phyloP scores from a whole-genome alignment of 2,329 filamentous ascomycete species.

The Cordyceps cicadae region DNA sequence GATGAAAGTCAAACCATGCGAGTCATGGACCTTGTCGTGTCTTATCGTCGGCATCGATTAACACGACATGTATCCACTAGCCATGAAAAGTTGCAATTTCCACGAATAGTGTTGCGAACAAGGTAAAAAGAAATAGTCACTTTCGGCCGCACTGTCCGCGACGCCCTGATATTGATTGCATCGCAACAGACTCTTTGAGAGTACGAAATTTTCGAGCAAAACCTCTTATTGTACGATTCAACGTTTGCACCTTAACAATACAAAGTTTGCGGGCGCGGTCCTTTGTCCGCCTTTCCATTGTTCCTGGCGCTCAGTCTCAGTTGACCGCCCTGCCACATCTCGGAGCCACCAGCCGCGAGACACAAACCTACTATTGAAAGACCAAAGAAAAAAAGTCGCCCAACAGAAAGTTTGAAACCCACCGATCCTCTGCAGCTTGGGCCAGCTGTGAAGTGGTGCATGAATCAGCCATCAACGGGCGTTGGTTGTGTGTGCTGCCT shows the following conservation, averaged over 20 bases:
- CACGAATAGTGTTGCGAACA: background rate
- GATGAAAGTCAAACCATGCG: background rate
- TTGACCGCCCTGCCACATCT: background rate
- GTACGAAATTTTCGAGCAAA: background rate
- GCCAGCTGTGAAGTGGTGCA: background rate
- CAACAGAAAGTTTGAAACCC: background rate
- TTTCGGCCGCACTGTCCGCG: background rate
- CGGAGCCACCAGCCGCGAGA: background rate
- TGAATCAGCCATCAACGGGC: background rate
- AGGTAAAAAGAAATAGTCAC: background rate
- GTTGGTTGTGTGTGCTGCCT: background rate
- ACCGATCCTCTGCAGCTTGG: conserved; percentile 2
- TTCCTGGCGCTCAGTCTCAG: background rate
- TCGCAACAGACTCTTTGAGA: background rate
- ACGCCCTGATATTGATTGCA: background rate
- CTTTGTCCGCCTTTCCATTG: background rate
- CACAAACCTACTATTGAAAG: background rate
- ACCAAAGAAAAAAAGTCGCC: too few relatives aligned
- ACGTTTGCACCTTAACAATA: background rate
- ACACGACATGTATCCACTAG: background rate
- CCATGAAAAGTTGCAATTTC: background rate
- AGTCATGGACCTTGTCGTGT: background rate
- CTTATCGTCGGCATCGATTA: background rate
- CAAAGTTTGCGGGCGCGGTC: background rate
- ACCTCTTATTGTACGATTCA: background rate